These are phyloP conservation scores for Kuraishia capsulata DNA, from an alignment of 805 yeast genomes.

Conservation along the genomic window DNA sequence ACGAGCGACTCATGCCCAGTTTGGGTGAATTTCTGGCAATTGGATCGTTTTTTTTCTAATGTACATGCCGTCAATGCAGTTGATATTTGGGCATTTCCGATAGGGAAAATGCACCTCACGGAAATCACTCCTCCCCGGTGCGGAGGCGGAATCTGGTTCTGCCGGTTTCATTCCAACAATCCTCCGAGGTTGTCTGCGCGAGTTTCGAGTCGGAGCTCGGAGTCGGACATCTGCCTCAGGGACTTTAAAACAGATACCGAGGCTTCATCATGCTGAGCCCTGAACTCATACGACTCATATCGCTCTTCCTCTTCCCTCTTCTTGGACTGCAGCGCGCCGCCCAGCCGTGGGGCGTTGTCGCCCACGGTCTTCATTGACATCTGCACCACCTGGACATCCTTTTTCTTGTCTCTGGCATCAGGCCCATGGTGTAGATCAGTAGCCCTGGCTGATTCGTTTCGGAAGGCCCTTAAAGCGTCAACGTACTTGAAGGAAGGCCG, in stretches of 20 bases:
- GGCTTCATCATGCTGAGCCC: neutral
- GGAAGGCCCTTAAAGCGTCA: constrained; percentile 33
- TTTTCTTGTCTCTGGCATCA: constrained; percentile 21
- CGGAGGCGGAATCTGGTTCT: no score
- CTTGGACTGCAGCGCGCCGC: constrained; percentile 63
- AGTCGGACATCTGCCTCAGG: neutral
- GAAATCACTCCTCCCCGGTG: no score
- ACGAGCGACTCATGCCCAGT: no score
- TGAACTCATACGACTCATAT: constrained; percentile 19
- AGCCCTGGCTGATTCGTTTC: constrained; percentile 30
- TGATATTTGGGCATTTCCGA: no score
- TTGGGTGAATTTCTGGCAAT: no score
- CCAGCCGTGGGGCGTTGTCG: constrained; percentile 48
- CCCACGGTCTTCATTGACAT: constrained; percentile 64
- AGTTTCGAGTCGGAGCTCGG: neutral
- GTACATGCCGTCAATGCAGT: no score
- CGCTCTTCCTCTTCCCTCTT: constrained; percentile 57
- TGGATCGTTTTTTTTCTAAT: no score
- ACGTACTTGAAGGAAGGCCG: constrained; percentile 77
- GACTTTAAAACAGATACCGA: neutral
- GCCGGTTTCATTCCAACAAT: no score
- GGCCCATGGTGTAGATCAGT: constrained; percentile 29
- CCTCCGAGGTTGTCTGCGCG: no score
- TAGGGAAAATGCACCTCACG: no score
- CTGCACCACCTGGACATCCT: constrained; percentile 55